Conservation (phyloP, 768 basidiomycete genomes). For the Podaxis sp. region DNA sequence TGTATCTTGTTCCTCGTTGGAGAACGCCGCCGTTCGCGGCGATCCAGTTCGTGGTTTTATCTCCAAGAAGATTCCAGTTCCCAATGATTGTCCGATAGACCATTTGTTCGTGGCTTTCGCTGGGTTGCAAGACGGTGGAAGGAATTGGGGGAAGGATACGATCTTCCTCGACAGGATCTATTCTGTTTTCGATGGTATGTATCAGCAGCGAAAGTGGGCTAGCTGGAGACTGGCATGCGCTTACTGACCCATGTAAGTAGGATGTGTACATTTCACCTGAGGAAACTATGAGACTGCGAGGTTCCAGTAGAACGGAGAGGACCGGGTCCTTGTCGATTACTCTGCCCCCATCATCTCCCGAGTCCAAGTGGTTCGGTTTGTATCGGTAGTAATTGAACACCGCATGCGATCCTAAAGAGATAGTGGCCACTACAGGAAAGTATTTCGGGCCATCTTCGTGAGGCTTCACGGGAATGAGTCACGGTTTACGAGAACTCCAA, state of each 20-base stretch:
- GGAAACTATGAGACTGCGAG: conserved; percentile 83
- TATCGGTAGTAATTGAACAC: conserved; percentile 84
- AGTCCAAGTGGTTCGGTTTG: conserved; percentile 25
- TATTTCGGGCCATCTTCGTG: conserved; percentile 94
- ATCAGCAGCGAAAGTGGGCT: conserved; percentile 2
- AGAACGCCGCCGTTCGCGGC: conserved; percentile 53
- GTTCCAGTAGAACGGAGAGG: conserved; percentile 77
- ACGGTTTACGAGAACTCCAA: conserved; percentile 9
- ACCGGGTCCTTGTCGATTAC: conserved; percentile 65
- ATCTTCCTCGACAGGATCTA: conserved; percentile 59
- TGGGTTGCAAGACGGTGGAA: conserved; percentile 23
- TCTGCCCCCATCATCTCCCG: conserved; percentile 37
- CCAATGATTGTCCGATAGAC: conserved; percentile 34
- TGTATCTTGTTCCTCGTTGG: conserved; percentile 63
- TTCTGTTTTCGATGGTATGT: conserved; percentile 35
- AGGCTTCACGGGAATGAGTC: conserved; percentile 49
- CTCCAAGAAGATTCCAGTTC: conserved; percentile 57
- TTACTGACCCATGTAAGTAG: conserved; percentile 69
- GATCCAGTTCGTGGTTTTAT: conserved; percentile 34
- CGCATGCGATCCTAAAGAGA: conserved; percentile 83
- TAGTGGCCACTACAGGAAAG: conserved; percentile 84
- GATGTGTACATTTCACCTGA: conserved; percentile 64
- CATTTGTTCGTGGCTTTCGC: conserved; percentile 13
- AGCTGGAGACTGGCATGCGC: conserved; percentile 2
- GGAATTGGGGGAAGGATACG: conserved; percentile 28